Evolutionary conservation across 164 flowering plant species (phyloP).

Genomic region (Liriodendron chinense): DNA sequence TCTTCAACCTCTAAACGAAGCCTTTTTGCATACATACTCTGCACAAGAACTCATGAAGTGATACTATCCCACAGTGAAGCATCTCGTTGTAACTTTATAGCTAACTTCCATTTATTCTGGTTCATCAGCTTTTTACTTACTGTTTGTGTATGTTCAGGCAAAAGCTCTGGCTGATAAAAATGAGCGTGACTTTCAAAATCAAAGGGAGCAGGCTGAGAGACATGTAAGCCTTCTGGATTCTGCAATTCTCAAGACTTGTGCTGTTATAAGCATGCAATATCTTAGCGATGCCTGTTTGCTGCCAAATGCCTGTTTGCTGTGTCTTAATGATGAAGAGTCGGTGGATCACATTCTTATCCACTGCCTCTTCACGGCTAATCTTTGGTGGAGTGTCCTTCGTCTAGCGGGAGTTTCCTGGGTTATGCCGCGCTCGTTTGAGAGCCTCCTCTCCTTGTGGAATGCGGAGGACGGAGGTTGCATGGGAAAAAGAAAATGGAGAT

Average conservation of each 20-base stretch:
- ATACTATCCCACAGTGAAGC: background rate
- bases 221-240: conserved; percentile 44
- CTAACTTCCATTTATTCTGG: background rate
- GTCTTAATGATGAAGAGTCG: too few species aligned
- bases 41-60: background rate
- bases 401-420: too few species aligned
- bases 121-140: conserved; percentile 2
- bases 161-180: conserved; percentile 87
- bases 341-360: too few species aligned
- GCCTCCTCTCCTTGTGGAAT: too few species aligned
- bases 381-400: too few species aligned
- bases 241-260: background rate
- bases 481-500: too few species aligned
- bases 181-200: conserved; percentile 68
- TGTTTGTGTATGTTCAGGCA: conserved; percentile 37
- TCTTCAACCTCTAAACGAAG: background rate
- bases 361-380: too few species aligned
- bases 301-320: too few species aligned
- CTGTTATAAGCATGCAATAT: conserved; percentile 4
- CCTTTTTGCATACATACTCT: background rate
- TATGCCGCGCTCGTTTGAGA: too few species aligned
- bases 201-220: conserved; percentile 82
- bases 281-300: too few species aligned
- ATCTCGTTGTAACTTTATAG: background rate
- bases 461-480: too few species aligned